Percentiles rank a stretch among this genome's conserved stretches.
phyloP scores from a whole-genome alignment of 495 filamentous ascomycete species.

The Astrocystis sublimbata region DNA sequence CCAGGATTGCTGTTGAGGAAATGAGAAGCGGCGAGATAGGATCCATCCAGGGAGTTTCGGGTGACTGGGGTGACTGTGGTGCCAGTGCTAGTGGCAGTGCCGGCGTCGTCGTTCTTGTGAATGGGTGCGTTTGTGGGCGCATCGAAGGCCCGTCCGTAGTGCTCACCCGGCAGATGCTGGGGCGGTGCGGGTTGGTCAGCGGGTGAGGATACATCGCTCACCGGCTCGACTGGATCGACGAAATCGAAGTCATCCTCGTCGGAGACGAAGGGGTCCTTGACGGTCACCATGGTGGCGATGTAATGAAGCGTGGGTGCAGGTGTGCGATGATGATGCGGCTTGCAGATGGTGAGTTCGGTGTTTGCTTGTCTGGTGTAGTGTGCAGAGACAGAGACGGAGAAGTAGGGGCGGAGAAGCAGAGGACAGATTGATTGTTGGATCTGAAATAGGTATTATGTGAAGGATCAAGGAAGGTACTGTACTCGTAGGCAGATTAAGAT shows the following conservation, averaged over 20 bases:
- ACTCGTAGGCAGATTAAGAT: no score
- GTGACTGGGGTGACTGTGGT: background rate
- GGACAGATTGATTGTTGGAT: no score
- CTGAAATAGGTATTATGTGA: no score
- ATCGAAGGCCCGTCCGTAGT: conserved; percentile 7
- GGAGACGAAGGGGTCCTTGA: background rate
- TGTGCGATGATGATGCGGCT: no score
- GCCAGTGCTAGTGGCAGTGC: no score
- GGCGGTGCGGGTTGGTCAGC: background rate
- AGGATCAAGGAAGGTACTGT: no score
- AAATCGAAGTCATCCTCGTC: conserved; percentile 16
- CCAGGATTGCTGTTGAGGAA: background rate
- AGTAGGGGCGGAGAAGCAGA: no score
- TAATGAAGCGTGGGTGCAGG: background rate
- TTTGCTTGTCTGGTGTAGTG: no score
- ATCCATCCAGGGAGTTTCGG: background rate
- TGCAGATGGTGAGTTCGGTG: no score
- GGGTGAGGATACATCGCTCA: conserved; percentile 7
- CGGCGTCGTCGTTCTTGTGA: no score
- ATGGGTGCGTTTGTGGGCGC: no score
- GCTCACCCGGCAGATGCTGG: background rate
- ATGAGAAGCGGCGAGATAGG: background rate
- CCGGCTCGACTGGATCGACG: conserved; percentile 7
- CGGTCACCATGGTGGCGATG: background rate
- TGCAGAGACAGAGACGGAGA: no score